Conservation (phyloP, 176 grass and related monocot species). For the Phragmites australis region DNA sequence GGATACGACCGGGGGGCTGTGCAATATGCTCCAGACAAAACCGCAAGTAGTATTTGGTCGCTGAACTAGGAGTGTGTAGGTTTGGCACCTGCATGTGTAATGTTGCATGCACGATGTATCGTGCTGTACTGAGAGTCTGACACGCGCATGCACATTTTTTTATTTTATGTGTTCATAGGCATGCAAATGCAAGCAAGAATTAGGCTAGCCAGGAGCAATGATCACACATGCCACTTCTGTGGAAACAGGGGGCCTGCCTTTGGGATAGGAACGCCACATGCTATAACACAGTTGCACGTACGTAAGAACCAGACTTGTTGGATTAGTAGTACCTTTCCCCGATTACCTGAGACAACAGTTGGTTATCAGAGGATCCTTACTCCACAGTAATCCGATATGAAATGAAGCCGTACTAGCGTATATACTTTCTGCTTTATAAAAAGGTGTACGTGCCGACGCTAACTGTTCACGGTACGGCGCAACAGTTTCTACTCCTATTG, state of each 20-base stretch:
- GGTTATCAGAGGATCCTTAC: neutral
- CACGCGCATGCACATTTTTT: neutral
- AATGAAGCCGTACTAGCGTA: neutral
- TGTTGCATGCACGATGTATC: too few relatives aligned
- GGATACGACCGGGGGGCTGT: neutral
- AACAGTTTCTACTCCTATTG: neutral
- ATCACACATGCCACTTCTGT: conserved; percentile 13
- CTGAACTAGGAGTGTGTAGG: conserved; percentile 3
- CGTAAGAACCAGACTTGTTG: neutral
- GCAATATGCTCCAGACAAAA: conserved; percentile 21
- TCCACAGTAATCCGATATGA: neutral
- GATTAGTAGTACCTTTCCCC: neutral
- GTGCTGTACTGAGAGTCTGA: neutral
- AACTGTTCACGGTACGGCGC: neutral
- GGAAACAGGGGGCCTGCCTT: neutral
- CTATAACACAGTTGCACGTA: too few relatives aligned
- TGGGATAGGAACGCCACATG: neutral
- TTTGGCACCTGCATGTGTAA: too few relatives aligned
- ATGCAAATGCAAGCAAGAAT: neutral
- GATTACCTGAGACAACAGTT: neutral
- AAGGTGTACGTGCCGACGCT: neutral
- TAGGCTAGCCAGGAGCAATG: neutral
- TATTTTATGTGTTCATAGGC: too few relatives aligned
- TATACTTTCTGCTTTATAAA: neutral
- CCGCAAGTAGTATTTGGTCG: neutral